A percentile compares a stretch with the other conserved stretches of the same genome.
Conservation (phyloP, 257 asterid species). For the Anisodus tanguticus region DNA sequence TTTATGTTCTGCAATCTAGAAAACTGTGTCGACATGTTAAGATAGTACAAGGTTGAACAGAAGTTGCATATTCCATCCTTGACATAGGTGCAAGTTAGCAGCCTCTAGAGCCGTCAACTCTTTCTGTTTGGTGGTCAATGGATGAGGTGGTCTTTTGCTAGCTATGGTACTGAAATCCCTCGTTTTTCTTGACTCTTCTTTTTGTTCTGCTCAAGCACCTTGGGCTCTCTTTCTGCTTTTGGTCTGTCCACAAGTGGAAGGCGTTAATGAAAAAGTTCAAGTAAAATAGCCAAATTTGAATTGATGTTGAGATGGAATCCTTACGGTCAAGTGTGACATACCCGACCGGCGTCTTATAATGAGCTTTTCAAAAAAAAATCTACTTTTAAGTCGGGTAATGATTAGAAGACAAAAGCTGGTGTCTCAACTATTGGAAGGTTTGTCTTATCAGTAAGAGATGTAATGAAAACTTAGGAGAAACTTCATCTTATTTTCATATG, state of each 20-base stretch:
- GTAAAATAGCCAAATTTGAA: no score
- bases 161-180: not conserved
- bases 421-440: not conserved
- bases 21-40: not conserved
- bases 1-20: not conserved
- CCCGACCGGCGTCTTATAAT: not conserved
- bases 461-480: not conserved
- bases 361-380: not conserved
- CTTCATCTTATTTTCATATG: not conserved
- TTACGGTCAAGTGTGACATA: not conserved
- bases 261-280: no score
- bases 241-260: no score
- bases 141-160: not conserved
- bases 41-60: not conserved
- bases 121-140: not conserved
- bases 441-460: not conserved
- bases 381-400: not conserved
- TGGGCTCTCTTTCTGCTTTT: no score
- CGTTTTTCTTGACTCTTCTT: not conserved
- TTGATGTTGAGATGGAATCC: no score
- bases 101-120: not conserved
- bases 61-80: not conserved
- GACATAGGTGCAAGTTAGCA: not conserved
- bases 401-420: not conserved
- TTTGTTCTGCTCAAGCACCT: not conserved